phyloP scores from a whole-genome alignment of 768 basidiomycete genomes.

The Cantharellus anzutake region DNA sequence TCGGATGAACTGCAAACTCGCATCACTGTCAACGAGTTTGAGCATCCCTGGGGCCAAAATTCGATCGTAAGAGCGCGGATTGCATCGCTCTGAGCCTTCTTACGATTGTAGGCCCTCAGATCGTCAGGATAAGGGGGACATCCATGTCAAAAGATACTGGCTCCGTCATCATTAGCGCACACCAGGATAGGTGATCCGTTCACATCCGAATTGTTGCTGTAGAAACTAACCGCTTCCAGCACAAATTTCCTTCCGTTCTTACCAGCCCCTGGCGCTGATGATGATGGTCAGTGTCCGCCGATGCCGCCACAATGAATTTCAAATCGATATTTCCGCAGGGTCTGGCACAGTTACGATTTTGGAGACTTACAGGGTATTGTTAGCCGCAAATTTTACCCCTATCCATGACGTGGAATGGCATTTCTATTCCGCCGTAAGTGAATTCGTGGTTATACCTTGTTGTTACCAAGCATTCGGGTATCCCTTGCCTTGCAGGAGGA shows the following conservation, averaged over 20 bases:
- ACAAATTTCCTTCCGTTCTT: constrained; percentile 15
- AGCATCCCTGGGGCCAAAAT: constrained; percentile 74
- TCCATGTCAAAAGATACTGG: constrained; percentile 39
- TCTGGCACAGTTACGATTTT: constrained; percentile 12
- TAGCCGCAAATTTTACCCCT: constrained; percentile 11
- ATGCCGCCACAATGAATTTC: neutral
- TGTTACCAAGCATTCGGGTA: neutral
- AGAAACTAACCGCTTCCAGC: neutral
- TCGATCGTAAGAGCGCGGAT: constrained; percentile 32
- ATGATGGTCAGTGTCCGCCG: constrained; percentile 11
- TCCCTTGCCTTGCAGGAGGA: neutral
- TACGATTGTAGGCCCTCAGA: constrained; percentile 22
- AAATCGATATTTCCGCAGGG: neutral
- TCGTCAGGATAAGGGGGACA: constrained; percentile 51
- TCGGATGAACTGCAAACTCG: constrained; percentile 31
- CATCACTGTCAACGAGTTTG: constrained; percentile 54
- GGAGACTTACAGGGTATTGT: constrained; percentile 12
- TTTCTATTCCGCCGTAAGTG: constrained; percentile 13
- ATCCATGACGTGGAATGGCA: constrained; percentile 11
- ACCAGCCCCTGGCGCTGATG: constrained; percentile 15
- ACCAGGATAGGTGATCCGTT: constrained; percentile 50
- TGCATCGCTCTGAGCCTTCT: too few relatives aligned
- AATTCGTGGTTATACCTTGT: neutral
- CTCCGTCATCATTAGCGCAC: constrained; percentile 52
- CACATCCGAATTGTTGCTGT: neutral